Evolutionary conservation across 331 rosid genomes (phyloP).

Genomic region (Erythrophleum ivorense): DNA sequence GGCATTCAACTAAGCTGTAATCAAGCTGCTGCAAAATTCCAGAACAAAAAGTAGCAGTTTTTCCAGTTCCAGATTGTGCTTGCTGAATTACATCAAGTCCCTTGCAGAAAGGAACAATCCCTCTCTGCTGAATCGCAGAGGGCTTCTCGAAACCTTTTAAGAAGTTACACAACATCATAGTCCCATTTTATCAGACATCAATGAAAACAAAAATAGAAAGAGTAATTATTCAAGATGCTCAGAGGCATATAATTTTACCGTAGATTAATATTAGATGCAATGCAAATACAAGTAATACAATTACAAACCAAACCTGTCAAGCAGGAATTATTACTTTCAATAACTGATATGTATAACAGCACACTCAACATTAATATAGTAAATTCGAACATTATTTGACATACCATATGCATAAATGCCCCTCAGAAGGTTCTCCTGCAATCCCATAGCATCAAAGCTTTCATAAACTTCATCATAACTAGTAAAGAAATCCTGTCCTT

Average conservation of each 20-base stretch:
- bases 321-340: not conserved
- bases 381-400: conserved; percentile 1
- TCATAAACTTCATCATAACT: conserved; percentile 78
- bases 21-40: conserved; percentile 84
- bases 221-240: not conserved
- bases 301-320: conserved; percentile 1
- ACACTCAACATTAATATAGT: not conserved
- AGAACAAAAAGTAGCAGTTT: conserved; percentile 83
- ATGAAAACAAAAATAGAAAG: not conserved
- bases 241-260: not conserved
- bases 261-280: not conserved
- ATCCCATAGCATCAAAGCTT: conserved; percentile 72
- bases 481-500: conserved; percentile 73
- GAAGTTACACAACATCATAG: conserved; percentile 20
- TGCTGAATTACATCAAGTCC: conserved; percentile 86
- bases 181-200: not conserved
- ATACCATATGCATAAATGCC: conserved; percentile 83
- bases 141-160: conserved; percentile 81
- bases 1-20: conserved; percentile 70
- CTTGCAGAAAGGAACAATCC: conserved; percentile 82
- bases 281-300: not conserved
- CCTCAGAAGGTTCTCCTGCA: conserved; percentile 84
- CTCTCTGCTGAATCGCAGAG: conserved; percentile 88
- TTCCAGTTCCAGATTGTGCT: conserved; percentile 88
- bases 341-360: not conserved